Percentiles rank a stretch among this genome's conserved stretches.
These are phyloP conservation scores for Candida schatavii DNA, from an alignment of 805 yeast genomes.

Conservation along the genomic window DNA sequence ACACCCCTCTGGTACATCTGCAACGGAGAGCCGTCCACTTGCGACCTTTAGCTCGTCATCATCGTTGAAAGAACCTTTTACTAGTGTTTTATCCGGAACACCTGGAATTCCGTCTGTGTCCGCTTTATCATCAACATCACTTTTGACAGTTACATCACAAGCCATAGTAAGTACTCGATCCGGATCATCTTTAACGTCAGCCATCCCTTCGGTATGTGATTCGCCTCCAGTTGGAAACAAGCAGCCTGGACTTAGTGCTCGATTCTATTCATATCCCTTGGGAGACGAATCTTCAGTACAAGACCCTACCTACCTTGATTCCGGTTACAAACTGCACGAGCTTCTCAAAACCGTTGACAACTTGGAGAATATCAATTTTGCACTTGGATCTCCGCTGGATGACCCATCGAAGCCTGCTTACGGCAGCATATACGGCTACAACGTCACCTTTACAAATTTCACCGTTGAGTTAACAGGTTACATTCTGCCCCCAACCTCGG, in stretches of 20 bases:
- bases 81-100: too few species aligned
- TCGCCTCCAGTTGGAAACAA: neutral
- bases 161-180: too few species aligned
- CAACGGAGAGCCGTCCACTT: too few species aligned
- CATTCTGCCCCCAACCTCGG: neutral
- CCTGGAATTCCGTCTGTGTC: too few species aligned
- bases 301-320: neutral
- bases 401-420: neutral
- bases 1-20: too few species aligned
- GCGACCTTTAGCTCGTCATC: too few species aligned
- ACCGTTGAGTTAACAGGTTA: constrained; percentile 11
- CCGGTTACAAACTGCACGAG: neutral
- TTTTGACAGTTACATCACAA: too few species aligned
- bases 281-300: neutral
- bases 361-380: neutral
- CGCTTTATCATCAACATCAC: too few species aligned
- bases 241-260: neutral
- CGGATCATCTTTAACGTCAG: too few species aligned
- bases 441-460: constrained; percentile 10
- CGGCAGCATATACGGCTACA: neutral
- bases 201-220: neutral
- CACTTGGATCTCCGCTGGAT: neutral
- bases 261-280: neutral
- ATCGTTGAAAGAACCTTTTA: too few species aligned
- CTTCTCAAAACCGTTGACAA: neutral